phyloP scores from a whole-genome alignment of 345 rosid species.

The Aethionema arabicum region DNA sequence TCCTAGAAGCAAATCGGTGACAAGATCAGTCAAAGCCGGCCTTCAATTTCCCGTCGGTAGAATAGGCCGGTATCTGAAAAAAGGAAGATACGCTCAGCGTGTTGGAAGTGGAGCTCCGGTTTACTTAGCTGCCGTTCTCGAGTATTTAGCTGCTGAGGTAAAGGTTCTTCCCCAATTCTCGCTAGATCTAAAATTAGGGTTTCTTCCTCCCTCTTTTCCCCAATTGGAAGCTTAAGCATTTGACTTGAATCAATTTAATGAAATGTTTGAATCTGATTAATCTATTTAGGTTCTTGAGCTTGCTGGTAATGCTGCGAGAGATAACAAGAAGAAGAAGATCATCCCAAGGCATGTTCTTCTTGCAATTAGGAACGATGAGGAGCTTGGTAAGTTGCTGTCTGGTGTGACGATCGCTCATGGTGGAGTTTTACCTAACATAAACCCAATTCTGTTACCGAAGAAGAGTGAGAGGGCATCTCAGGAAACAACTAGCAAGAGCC shows the following conservation, averaged over 20 bases:
- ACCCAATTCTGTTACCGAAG: constrained; percentile 59
- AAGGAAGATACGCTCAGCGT: constrained; percentile 55
- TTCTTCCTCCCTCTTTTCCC: no score
- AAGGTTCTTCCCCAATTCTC: not conserved
- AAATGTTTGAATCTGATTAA: no score
- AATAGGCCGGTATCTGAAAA: constrained; percentile 62
- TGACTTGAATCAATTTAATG: no score
- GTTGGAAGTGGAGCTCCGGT: constrained; percentile 65
- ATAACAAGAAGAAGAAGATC: constrained; percentile 63
- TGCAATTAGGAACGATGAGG: constrained; percentile 62
- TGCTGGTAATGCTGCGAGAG: constrained; percentile 66
- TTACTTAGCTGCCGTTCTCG: constrained; percentile 67
- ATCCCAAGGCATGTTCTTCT: constrained; percentile 55
- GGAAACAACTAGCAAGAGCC: constrained; percentile 47
- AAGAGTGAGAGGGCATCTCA: constrained; percentile 44
- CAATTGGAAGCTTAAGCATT: no score
- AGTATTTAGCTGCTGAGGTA: constrained; percentile 72
- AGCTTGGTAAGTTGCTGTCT: constrained; percentile 54
- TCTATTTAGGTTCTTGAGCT: constrained; percentile 50
- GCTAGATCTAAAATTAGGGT: not conserved
- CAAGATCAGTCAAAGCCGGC: constrained; percentile 61
- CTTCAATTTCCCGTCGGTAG: constrained; percentile 72
- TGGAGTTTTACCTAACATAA: constrained; percentile 61
- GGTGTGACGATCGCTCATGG: constrained; percentile 71
- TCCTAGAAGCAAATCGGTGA: constrained; percentile 63